Conservation (phyloP, 2,329 filamentous ascomycete species). For the Botrytis hyacinthi region DNA sequence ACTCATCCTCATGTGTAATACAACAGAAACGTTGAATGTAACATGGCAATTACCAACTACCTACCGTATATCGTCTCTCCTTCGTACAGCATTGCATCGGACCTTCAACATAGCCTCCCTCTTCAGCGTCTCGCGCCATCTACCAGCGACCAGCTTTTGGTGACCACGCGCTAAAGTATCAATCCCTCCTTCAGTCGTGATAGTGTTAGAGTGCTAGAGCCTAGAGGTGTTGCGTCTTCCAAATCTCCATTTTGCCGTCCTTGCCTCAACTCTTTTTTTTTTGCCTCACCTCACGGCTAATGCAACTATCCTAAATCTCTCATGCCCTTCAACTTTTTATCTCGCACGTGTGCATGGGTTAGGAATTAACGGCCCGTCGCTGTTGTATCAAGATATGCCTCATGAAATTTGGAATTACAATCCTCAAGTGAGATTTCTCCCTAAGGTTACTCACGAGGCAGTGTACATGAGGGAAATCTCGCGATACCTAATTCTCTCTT, state of each 20-base stretch:
- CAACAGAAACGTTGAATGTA: slow-evolving; percentile 3
- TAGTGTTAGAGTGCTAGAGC: background rate
- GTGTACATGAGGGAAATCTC: background rate
- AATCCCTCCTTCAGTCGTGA: background rate
- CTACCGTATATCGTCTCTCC: background rate
- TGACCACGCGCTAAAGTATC: background rate
- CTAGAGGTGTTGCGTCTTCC: background rate
- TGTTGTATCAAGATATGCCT: background rate
- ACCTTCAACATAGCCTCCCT: background rate
- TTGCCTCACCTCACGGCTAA: background rate
- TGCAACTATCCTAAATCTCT: background rate
- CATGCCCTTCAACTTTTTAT: too few species aligned
- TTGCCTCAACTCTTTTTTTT: background rate
- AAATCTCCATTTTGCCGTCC: background rate
- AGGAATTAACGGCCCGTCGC: background rate
- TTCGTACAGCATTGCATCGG: slow-evolving; percentile 6
- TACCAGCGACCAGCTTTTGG: background rate
- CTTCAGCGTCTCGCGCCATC: background rate
- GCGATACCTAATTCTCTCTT: slow-evolving; percentile 6
- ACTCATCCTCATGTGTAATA: background rate
- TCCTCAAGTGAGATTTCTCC: background rate
- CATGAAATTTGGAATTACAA: background rate
- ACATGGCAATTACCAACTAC: background rate
- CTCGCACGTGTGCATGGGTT: background rate
- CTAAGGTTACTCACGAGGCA: background rate